Percentiles rank a stretch among this genome's conserved stretches.
Conservation (phyloP, 306 rosid genomes). For the Cicer bijugum region DNA sequence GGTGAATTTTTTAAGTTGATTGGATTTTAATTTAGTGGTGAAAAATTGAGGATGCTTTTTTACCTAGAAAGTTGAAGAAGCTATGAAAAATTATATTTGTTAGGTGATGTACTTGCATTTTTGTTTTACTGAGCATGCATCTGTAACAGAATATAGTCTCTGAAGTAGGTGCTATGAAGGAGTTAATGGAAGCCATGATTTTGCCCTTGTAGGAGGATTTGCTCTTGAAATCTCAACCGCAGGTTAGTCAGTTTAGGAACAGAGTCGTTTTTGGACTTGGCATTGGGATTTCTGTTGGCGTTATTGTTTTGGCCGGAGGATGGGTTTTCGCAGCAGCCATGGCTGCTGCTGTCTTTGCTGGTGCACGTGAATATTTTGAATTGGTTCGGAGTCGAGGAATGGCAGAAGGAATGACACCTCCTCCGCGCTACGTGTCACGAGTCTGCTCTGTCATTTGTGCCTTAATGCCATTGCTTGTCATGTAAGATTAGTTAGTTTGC, state of each 20-base stretch:
- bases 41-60: neutral
- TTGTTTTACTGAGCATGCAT: constrained; percentile 27
- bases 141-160: constrained; percentile 27
- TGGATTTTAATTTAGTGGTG: constrained; percentile 14
- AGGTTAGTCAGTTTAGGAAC: constrained; percentile 67
- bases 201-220: constrained; percentile 53
- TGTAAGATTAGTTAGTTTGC: constrained; percentile 64
- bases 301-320: constrained; percentile 87
- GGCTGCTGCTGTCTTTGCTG: constrained; percentile 73
- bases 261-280: constrained; percentile 84
- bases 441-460: constrained; percentile 89
- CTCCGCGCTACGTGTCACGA: constrained; percentile 88
- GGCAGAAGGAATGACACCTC: constrained; percentile 91
- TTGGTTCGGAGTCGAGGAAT: constrained; percentile 90
- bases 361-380: constrained; percentile 87
- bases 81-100: neutral
- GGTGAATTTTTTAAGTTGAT: constrained; percentile 22
- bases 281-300: constrained; percentile 77
- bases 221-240: constrained; percentile 57
- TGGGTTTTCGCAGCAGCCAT: constrained; percentile 74
- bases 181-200: constrained; percentile 43
- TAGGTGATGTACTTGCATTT: constrained; percentile 34
- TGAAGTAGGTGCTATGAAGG: constrained; percentile 39
- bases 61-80: neutral
- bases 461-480: constrained; percentile 75